phyloP scores from a whole-genome alignment of 2,329 filamentous ascomycete genomes.

The Pestalotiopsis sp. region DNA sequence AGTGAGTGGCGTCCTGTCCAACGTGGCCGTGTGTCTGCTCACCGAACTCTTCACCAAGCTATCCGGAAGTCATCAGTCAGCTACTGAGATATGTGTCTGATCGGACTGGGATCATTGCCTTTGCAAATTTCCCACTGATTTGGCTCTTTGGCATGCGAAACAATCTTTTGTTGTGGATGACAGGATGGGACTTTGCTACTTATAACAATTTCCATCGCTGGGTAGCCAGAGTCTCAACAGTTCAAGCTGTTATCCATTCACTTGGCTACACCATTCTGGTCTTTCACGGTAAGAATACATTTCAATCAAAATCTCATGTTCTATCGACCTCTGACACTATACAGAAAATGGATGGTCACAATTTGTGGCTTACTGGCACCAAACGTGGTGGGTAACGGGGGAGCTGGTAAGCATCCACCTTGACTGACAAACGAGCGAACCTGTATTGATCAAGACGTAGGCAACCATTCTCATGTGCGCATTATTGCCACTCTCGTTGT shows the following conservation, averaged over 20 bases:
- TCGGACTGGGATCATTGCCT: conserved; percentile 65
- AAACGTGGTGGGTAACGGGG: conserved; percentile 54
- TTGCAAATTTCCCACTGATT: conserved; percentile 64
- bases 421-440: no score
- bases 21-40: conserved; percentile 3
- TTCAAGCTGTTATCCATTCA: conserved; percentile 66
- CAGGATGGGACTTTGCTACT: conserved; percentile 69
- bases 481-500: conserved; percentile 49
- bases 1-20: conserved; percentile 32
- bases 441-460: conserved; percentile 24
- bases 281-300: conserved; percentile 31
- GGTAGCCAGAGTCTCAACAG: conserved; percentile 63
- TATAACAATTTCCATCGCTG: conserved; percentile 72
- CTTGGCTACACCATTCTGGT: conserved; percentile 57
- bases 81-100: conserved; percentile 60
- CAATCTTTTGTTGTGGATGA: conserved; percentile 66
- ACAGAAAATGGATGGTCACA: conserved; percentile 37
- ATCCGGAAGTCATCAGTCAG: conserved; percentile 35
- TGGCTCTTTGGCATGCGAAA: conserved; percentile 72
- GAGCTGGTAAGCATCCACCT: conserved; percentile 39
- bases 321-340: conserved; percentile 18
- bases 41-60: conserved; percentile 29
- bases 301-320: not conserved
- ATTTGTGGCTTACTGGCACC: conserved; percentile 39
- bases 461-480: conserved; percentile 49